Evolutionary conservation across 192 early-diverging fungal genomes (phyloP).

Genomic region (Jimgerdemannia flammicorona): DNA sequence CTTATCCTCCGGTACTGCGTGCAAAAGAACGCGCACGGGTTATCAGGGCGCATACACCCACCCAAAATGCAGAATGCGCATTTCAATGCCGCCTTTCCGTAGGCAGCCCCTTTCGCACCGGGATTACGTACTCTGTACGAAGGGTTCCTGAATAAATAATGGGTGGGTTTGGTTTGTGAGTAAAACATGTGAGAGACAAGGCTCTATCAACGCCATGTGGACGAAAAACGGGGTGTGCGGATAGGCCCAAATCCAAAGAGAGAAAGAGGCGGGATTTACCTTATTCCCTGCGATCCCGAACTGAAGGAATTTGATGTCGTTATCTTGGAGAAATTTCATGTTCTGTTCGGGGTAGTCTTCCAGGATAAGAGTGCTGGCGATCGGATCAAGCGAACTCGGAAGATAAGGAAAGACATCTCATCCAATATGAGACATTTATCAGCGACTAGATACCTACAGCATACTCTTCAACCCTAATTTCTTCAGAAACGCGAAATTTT

Average conservation of each 20-base stretch:
- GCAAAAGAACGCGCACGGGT: background rate
- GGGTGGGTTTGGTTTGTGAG: background rate
- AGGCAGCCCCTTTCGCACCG: no score
- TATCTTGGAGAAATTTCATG: slow-evolving; percentile 74
- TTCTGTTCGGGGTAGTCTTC: slow-evolving; percentile 93
- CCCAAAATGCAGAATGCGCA: background rate
- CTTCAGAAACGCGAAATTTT: slow-evolving; percentile 87
- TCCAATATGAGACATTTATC: background rate
- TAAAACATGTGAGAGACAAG: background rate
- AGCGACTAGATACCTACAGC: slow-evolving; percentile 49
- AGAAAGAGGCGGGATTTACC: slow-evolving; percentile 31
- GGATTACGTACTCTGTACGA: slow-evolving; percentile 55
- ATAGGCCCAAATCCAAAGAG: no score
- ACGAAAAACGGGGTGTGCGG: no score
- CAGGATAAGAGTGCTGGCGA: slow-evolving; percentile 74
- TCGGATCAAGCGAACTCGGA: background rate
- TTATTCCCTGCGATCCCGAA: slow-evolving; percentile 93
- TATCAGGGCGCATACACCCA: background rate
- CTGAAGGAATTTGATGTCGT: slow-evolving; percentile 81
- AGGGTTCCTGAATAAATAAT: slow-evolving; percentile 46
- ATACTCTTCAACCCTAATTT: slow-evolving; percentile 85
- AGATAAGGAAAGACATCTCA: background rate
- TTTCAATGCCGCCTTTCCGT: no score
- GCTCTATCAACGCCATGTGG: no score
- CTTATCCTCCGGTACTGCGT: slow-evolving; percentile 55